Evolutionary conservation across 192 early-diverging fungal genomes (phyloP).

Genomic region (Coemansia sp.): DNA sequence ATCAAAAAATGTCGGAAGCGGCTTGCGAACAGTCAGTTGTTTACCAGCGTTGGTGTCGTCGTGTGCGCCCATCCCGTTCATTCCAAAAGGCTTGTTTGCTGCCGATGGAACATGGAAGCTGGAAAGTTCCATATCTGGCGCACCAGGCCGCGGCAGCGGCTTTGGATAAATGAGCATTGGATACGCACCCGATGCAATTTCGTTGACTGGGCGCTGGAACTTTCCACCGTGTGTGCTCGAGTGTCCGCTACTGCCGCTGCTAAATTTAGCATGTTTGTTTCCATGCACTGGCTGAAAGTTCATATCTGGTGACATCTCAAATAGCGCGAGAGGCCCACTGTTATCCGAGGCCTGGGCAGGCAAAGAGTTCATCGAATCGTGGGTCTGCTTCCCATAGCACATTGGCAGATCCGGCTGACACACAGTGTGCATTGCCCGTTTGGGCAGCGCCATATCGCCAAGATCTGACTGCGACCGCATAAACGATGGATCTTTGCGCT

Average conservation of each 20-base stretch:
- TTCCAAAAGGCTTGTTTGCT: constrained; percentile 2
- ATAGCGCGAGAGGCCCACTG: constrained; percentile 21
- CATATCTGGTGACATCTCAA: constrained; percentile 41
- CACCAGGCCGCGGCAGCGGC: constrained; percentile 44
- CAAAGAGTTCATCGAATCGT: constrained; percentile 1
- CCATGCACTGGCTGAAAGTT: constrained; percentile 2
- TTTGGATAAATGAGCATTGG: constrained; percentile 35
- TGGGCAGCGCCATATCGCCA: constrained; percentile 31
- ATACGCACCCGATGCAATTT: neutral
- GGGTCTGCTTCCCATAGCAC: neutral
- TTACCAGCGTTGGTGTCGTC: neutral
- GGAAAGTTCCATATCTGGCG: constrained; percentile 1
- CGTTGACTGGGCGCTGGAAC: neutral
- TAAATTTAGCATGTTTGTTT: neutral
- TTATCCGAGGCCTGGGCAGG: constrained; percentile 11
- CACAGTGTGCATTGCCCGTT: constrained; percentile 22
- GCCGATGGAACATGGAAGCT: neutral
- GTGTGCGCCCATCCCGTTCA: neutral
- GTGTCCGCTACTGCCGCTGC: constrained; percentile 8
- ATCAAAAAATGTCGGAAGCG: constrained; percentile 24
- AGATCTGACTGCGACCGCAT: constrained; percentile 54
- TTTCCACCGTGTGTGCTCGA: constrained; percentile 4
- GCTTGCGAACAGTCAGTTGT: constrained; percentile 10
- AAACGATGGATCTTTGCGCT: constrained; percentile 53
- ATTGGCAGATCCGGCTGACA: neutral